These are phyloP conservation scores for Carallia brachiata DNA, from an alignment of 345 rosid species.

Conservation along the genomic window DNA sequence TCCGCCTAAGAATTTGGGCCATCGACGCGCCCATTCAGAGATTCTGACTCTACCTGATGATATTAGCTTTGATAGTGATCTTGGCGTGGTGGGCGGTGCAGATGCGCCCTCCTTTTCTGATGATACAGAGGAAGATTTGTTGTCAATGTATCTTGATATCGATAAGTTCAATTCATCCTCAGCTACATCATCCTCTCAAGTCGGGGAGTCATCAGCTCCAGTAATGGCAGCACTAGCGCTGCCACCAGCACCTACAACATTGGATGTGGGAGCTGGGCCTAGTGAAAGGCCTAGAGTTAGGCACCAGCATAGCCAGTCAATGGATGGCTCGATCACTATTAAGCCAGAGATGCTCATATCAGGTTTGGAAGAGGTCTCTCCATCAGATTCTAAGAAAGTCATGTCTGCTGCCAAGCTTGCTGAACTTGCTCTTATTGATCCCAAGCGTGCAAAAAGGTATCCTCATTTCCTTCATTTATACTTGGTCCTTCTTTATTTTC, in stretches of 20 bases:
- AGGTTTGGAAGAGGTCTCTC: constrained; percentile 54
- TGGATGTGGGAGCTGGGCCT: constrained; percentile 35
- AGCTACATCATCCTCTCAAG: constrained; percentile 62
- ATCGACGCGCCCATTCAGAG: constrained; percentile 93
- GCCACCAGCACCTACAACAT: constrained; percentile 25
- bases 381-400: constrained; percentile 70
- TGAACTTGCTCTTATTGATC: constrained; percentile 94
- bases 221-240: constrained; percentile 12
- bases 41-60: constrained; percentile 91
- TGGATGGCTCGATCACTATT: constrained; percentile 79
- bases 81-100: constrained; percentile 67
- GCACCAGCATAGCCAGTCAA: constrained; percentile 91
- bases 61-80: constrained; percentile 84
- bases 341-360: constrained; percentile 82
- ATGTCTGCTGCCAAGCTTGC: constrained; percentile 94
- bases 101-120: constrained; percentile 81
- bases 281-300: constrained; percentile 77
- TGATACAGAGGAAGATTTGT: constrained; percentile 80
- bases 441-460: constrained; percentile 96
- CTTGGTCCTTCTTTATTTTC: neutral
- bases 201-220: constrained; percentile 46
- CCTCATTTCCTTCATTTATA: neutral
- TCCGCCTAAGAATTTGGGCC: constrained; percentile 82
- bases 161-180: constrained; percentile 79
- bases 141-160: constrained; percentile 84